Evolutionary conservation across 345 rosid genomes (phyloP), one percentile per base, ranked within the genome.

Genomic region (Gossypium rotundifolium): DNA sequence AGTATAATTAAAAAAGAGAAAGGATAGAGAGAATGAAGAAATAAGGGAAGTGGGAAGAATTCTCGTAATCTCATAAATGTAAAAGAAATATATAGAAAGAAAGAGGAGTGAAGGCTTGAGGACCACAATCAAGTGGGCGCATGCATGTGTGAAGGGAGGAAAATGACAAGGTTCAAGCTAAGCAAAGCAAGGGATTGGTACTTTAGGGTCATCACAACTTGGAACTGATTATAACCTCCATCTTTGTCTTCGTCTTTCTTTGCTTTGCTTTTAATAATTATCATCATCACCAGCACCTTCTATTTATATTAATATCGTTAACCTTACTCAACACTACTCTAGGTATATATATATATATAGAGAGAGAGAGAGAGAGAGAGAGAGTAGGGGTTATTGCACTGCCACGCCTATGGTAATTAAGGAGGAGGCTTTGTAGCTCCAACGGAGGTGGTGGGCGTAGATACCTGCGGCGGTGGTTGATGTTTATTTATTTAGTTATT

Each of bases 61-160:
- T 67, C 72, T 23, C 54, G 8, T 38, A 68, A 8, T 25, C 58
- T 14, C 29, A 61, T 45, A 1, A 9, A 45, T 45, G 2, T 45
- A 45, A 29, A 10, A 62, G n/a, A 62, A 14, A 63, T 8, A 63
- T 38, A 38, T 16, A 23, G 23, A 22, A 46, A 17, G 40, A 33
- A 33, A 33, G 40, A 33, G 40, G 23, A 17, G 58, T 55, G 27
- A 18, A 33, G 27, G 29, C 2, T 6, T 53, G 22, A 14, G 77
- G 78, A 67, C 79, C 78, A 74, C 79, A 59, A 17, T 65, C 75
- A 69, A 80, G 80, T 74, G 75, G 80, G 27, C 45, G 64, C 38
- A 4, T 25, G 61, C 75, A 57, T 70, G 65, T 64, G 71, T 58
- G 59, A 33, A 33, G 40, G 40, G 40, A 53, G 52, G 76, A 71